Conservation (phyloP, 2,329 filamentous ascomycete genomes). For the Xylaria digitata region DNA sequence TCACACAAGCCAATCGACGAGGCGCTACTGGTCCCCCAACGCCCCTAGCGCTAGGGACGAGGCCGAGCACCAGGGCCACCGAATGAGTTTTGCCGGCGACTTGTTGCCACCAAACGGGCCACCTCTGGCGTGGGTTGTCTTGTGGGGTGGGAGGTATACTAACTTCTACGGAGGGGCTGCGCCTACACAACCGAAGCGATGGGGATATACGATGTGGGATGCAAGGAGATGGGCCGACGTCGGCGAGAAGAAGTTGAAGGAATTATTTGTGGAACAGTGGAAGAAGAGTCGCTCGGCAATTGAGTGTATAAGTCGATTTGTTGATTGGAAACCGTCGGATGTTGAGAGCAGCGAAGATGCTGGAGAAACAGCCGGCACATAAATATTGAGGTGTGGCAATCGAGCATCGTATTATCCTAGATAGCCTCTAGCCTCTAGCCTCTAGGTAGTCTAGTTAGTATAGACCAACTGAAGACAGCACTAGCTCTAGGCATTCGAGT, state of each 20-base stretch:
- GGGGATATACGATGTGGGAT: constrained; percentile 38
- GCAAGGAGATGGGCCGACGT: constrained; percentile 25
- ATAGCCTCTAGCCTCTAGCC: too few species aligned
- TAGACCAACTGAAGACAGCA: too few species aligned
- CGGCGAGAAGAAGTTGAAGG: not conserved
- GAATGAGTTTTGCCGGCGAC: constrained; percentile 6
- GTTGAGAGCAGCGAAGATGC: not conserved
- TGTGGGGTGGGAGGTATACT: constrained; percentile 28
- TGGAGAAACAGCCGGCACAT: not conserved
- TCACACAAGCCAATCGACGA: too few species aligned
- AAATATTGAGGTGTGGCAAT: too few species aligned
- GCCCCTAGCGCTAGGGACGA: not conserved
- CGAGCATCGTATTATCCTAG: too few species aligned
- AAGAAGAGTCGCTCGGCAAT: not conserved
- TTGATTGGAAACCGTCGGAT: not conserved
- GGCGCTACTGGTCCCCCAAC: too few species aligned
- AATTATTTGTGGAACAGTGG: constrained; percentile 18
- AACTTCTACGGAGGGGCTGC: constrained; percentile 24
- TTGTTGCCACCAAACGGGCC: constrained; percentile 17
- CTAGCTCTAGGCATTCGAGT: too few species aligned
- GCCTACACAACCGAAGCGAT: constrained; percentile 19
- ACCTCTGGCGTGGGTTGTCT: constrained; percentile 28
- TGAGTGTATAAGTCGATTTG: too few species aligned
- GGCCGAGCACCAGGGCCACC: not conserved
- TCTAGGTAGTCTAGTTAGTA: too few species aligned